Evolutionary conservation across 768 basidiomycete species (phyloP).

Genomic region (Hygrocybe punicea): DNA sequence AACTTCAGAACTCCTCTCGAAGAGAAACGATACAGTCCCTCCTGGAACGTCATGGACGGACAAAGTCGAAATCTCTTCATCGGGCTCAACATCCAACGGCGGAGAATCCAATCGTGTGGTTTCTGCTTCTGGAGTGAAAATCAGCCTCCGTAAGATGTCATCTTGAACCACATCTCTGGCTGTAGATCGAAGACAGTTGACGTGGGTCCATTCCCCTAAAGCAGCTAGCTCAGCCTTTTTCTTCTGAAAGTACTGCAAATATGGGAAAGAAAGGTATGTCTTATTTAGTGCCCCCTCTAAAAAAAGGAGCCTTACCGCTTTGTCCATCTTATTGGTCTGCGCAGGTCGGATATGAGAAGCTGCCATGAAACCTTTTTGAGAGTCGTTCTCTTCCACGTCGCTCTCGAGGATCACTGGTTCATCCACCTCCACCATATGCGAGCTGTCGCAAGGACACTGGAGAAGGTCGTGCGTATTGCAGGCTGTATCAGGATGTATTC

Average conservation of each 20-base stretch:
- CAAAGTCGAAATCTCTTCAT: slow-evolving; percentile 36
- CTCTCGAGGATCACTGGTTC: slow-evolving; percentile 25
- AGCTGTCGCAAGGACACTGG: slow-evolving; percentile 64
- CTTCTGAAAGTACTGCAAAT: slow-evolving; percentile 62
- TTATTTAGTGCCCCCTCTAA: too few relatives aligned
- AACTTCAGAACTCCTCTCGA: slow-evolving; percentile 52
- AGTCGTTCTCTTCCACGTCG: slow-evolving; percentile 34
- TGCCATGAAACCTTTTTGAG: slow-evolving; percentile 51
- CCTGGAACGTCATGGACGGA: slow-evolving; percentile 48
- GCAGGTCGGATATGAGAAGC: slow-evolving; percentile 60
- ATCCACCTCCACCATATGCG: slow-evolving; percentile 15
- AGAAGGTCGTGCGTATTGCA: slow-evolving; percentile 94
- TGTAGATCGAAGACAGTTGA: slow-evolving; percentile 59
- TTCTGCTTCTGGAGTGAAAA: slow-evolving; percentile 18
- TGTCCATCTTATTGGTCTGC: slow-evolving; percentile 46
- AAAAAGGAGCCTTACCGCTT: slow-evolving; percentile 50
- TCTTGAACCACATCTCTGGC: slow-evolving; percentile 57
- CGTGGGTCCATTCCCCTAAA: slow-evolving; percentile 80
- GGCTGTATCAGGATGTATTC: slow-evolving; percentile 69
- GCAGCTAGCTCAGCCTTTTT: slow-evolving; percentile 67
- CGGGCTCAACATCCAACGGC: slow-evolving; percentile 50
- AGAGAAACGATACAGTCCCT: slow-evolving; percentile 73
- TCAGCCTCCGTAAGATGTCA: slow-evolving; percentile 54
- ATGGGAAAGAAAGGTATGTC: not conserved
- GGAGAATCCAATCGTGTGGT: slow-evolving; percentile 19